phyloP scores from a whole-genome alignment of 1,284 basidiomycete species.

The Boletus semigastroideus region DNA sequence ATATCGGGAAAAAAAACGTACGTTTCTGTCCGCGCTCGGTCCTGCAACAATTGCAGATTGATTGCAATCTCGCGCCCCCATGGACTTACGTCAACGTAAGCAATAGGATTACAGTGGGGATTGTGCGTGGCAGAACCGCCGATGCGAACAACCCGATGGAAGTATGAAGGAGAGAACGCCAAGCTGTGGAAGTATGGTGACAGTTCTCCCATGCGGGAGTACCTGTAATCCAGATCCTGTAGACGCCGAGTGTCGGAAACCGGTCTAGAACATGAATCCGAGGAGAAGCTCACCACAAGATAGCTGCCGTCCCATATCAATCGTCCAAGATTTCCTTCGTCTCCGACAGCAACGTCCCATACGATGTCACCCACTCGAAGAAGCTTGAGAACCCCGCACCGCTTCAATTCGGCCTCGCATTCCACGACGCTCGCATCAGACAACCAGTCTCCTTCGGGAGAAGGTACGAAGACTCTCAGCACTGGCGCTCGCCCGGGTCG shows the following conservation, averaged over 20 bases:
- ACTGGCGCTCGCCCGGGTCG: conserved; percentile 66
- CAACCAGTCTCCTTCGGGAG: conserved; percentile 79
- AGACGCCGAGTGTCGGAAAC: conserved; percentile 8
- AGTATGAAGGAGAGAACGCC: conserved; percentile 79
- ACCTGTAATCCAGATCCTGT: conserved; percentile 80
- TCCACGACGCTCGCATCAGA: conserved; percentile 73
- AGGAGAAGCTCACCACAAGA: conserved; percentile 53
- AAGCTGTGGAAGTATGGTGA: conserved; percentile 74
- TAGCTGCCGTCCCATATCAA: conserved; percentile 83
- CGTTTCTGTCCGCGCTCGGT: conserved; percentile 77
- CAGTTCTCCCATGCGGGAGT: conserved; percentile 69
- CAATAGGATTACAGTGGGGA: conserved; percentile 61
- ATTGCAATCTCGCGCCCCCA: conserved; percentile 74
- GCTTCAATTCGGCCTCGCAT: conserved; percentile 73
- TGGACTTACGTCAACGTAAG: conserved; percentile 68
- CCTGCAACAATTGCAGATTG: conserved; percentile 74
- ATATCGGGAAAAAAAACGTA: conserved; percentile 38
- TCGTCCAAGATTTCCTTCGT: conserved; percentile 77
- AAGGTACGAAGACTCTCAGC: conserved; percentile 77
- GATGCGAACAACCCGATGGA: conserved; percentile 75
- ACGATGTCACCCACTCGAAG: conserved; percentile 75
- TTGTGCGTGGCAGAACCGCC: conserved; percentile 43
- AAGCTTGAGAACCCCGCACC: conserved; percentile 52
- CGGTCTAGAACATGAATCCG: neutral
- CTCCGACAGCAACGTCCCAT: conserved; percentile 79